Evolutionary conservation across 164 flowering plant species (phyloP), one percentile per base, ranked within the genome.

Genomic region (Aristolochia californica): DNA sequence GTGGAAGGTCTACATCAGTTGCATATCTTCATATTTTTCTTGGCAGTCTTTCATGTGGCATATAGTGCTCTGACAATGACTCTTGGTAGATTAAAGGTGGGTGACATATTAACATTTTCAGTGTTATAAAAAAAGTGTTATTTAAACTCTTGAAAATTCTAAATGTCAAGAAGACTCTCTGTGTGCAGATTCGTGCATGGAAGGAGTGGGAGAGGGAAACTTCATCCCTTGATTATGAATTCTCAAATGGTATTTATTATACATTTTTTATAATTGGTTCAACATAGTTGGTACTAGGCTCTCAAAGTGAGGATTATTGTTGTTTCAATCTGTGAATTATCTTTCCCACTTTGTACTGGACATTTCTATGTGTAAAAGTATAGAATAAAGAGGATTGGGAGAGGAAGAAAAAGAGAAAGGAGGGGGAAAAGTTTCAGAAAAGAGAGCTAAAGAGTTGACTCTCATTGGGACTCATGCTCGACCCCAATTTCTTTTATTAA

Each of bases 51-150:
- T 63, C 97, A 94, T 65, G 88, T 94, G 5, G 4, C 77, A 21
- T 80, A 78, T 64, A 86, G 96, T 66, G 79, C 80, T 44, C 18
- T 77, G 40, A 90, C 91, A 3, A 90, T 90, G 97, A 64, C 72
- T 70, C 93, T 90, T 53, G 99, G 99, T 65, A 84, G 84, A 68
- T 70, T 89, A 51, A 85, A 94, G 97, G 99, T 90, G 62, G n/a
- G 66, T 64, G 18, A 4, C 55, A 59, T 15, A 22, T n/a, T n/a
- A n/a, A 20, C 16, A 23, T 12, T 28, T 13, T 28, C 21, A 14
- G 17, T 18, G 11, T 3, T 54, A 7, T 5, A 14, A 4, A 25
- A 12, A 17, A 34, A 34, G 40, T 9, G 40, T 2, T 34, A 2
- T 34, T 34, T 17, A 2, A 4, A 58, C n/a, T 27, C 34, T 27